A percentile compares a stretch with the other conserved stretches of the same genome.
phyloP scores from a whole-genome alignment of 768 basidiomycete genomes.

The Fomitopsis pulvina region DNA sequence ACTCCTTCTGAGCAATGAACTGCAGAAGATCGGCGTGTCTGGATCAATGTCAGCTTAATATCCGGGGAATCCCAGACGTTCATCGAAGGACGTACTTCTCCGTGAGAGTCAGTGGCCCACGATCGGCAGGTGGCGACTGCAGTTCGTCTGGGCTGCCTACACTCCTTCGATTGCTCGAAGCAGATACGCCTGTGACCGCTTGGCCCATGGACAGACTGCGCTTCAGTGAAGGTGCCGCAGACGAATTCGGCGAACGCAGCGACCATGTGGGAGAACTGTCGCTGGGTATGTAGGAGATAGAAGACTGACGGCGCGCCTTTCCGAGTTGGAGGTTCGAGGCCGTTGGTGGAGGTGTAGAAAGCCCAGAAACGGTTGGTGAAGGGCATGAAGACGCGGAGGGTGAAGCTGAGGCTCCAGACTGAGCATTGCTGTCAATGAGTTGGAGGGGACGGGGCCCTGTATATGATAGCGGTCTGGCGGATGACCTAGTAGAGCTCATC shows the following conservation, averaged over 20 bases:
- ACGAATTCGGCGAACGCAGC: conserved; percentile 18
- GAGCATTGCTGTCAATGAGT: conserved; percentile 33
- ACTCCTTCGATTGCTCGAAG: conserved; percentile 25
- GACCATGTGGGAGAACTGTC: conserved; percentile 22
- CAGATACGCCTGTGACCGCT: conserved; percentile 1
- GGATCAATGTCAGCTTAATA: neutral
- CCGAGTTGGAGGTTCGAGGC: conserved; percentile 12
- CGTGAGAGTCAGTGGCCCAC: conserved; percentile 49
- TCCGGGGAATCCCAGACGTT: neutral
- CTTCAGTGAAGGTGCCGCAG: conserved; percentile 9
- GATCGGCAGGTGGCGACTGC: conserved; percentile 10
- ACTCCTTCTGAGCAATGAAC: conserved; percentile 83
- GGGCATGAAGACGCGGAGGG: conserved; percentile 22
- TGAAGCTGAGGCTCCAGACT: conserved; percentile 11
- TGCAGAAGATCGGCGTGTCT: conserved; percentile 80
- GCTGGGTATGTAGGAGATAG: conserved; percentile 43
- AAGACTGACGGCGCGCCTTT: conserved; percentile 39
- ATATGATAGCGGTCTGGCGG: conserved; percentile 12
- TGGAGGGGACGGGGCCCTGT: conserved; percentile 41
- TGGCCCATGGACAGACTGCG: conserved; percentile 19
- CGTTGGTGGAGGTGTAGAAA: conserved; percentile 17
- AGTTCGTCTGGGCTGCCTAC: conserved; percentile 14
- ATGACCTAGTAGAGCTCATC: neutral
- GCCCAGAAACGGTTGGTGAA: conserved; percentile 17
- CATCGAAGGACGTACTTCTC: conserved; percentile 51